Evolutionary conservation across 1,284 basidiomycete species (phyloP).

Genomic region (Lentinus polychrous): DNA sequence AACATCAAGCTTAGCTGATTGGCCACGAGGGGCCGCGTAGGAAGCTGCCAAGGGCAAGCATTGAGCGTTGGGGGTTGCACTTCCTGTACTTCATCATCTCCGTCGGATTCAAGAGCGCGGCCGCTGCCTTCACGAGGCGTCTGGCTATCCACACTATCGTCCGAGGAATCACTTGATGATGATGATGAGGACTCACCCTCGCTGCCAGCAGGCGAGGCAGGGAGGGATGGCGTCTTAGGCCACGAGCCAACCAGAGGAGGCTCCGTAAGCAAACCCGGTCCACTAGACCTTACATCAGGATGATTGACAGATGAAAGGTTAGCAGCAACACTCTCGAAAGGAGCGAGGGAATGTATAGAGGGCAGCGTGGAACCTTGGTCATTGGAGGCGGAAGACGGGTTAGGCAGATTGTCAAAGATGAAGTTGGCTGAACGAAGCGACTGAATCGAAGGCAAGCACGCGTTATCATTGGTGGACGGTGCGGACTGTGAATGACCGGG

Average conservation of each 20-base stretch:
- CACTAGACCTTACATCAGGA: background rate
- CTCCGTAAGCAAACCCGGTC: background rate
- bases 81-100: background rate
- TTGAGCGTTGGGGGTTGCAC: too few species aligned
- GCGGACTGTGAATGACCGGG: background rate
- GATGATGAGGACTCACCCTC: too few species aligned
- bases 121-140: background rate
- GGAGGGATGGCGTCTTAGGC: background rate
- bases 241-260: background rate
- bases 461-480: background rate
- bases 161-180: background rate
- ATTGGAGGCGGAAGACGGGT: background rate
- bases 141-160: background rate
- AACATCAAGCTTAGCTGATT: too few species aligned
- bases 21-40: too few species aligned
- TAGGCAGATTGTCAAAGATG: background rate
- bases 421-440: background rate
- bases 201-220: background rate
- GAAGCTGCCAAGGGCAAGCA: too few species aligned
- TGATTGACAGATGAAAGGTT: too few species aligned
- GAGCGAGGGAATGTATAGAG: background rate
- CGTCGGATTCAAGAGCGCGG: background rate
- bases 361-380: background rate
- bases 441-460: conserved; percentile 4
- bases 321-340: background rate